Base-by-base conservation (phyloP, 2,329 filamentous ascomycete genomes). In the Stagonosporopsis chrysanthemi region DNA sequence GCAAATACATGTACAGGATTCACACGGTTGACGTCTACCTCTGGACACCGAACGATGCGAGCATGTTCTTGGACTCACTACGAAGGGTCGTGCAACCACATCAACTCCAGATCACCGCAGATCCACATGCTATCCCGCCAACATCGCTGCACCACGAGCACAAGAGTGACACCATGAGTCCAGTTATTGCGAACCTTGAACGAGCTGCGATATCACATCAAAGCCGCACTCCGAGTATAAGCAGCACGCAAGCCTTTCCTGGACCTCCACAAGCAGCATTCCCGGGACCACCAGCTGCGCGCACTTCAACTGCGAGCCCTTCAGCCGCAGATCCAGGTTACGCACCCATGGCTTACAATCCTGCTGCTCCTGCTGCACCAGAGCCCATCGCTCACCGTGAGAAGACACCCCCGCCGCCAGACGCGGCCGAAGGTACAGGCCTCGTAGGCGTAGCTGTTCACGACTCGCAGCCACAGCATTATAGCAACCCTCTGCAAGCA, bases 11-110 rank as follows among this genome's bases (percentile, higher is more conserved):
- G 80, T 92, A 92, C 78, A 87, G 86, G 71, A 83, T 94, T 7
- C 87, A 91, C 71, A 88, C 88, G 0, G 73, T 93, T 55, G 90
- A 93, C 69, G 79, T 93, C 14, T 94, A 94, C 78, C 90, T 93
- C 70, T 92, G 89, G 89, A 91, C 87, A 0, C 85, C 86, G 58
- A 82, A 86, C 53, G 90, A 93, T 75, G 89, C 90, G 1, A 78
- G 86, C 26, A 83, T 86, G 54, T 90, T 93, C 63, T 78, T 92
- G 59, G 88, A 88, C 66, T 87, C 86, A 14, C 79, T 91, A 52
- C 81, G 88, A 47, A 83, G 86, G 52, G 84, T 91, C 4, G 75
- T 91, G 24, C 87, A 89, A 67, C 88, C 89, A 6, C 82, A 65
- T 75, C 74, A 76, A 44, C 67, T 75, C 11, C 71, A 75, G 46